phyloP scores from a whole-genome alignment of 2,329 filamentous ascomycete species.

The Alternaria incomplexa region DNA sequence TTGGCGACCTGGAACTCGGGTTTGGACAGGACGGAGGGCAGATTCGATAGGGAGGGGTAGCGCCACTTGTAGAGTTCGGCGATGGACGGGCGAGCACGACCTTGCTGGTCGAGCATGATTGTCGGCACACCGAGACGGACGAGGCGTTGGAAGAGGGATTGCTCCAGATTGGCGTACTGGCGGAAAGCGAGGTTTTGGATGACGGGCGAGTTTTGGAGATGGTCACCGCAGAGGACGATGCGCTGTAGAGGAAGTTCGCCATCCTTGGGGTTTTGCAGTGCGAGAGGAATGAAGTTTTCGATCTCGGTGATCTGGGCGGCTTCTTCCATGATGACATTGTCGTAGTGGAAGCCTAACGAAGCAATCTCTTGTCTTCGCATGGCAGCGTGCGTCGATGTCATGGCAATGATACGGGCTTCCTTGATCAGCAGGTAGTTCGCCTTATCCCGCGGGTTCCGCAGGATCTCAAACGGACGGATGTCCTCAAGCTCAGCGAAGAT shows the following conservation, averaged over 20 bases:
- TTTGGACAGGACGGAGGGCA: constrained; percentile 73
- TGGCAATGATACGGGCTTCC: constrained; percentile 96
- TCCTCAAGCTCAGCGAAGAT: constrained; percentile 93
- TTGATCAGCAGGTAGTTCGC: constrained; percentile 94
- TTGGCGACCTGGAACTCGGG: constrained; percentile 82
- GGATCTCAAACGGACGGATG: constrained; percentile 91
- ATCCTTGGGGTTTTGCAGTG: constrained; percentile 81
- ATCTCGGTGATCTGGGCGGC: constrained; percentile 97
- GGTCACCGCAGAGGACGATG: constrained; percentile 91
- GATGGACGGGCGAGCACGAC: constrained; percentile 84
- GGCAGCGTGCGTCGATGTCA: constrained; percentile 97
- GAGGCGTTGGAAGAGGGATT: constrained; percentile 90
- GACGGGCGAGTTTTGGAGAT: constrained; percentile 94
- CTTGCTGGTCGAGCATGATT: constrained; percentile 90
- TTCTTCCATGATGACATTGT: constrained; percentile 98
- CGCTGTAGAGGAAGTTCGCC: constrained; percentile 80
- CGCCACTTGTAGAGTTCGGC: constrained; percentile 93
- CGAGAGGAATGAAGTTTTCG: constrained; percentile 92
- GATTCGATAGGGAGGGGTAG: constrained; percentile 78
- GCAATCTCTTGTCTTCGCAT: constrained; percentile 93
- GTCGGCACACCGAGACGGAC: constrained; percentile 91
- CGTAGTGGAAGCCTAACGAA: constrained; percentile 91
- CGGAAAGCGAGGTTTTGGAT: constrained; percentile 94
- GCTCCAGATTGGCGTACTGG: constrained; percentile 93
- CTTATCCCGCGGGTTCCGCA: constrained; percentile 87